phyloP scores from a whole-genome alignment of 805 yeast genomes.

The Cyberlindnera japonica region DNA sequence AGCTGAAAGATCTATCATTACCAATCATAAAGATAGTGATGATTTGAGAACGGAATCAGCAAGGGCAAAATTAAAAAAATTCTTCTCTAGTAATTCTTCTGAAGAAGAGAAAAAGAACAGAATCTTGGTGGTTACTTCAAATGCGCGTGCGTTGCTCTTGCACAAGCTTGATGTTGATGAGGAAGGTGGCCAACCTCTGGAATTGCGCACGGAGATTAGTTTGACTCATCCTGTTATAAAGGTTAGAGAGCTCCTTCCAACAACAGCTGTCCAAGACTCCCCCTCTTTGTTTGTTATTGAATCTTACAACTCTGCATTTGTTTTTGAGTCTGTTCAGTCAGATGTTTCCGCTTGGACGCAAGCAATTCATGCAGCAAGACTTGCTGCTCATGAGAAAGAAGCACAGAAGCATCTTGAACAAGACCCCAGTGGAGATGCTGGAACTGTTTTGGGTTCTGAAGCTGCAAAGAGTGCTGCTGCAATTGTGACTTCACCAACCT shows the following conservation, averaged over 20 bases:
- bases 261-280: conserved; percentile 28
- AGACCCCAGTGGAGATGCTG: conserved; percentile 31
- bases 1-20: conserved; percentile 28
- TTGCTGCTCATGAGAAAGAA: conserved; percentile 44
- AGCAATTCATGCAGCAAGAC: conserved; percentile 45
- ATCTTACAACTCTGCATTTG: conserved; percentile 50
- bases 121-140: conserved; percentile 54
- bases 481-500: conserved; percentile 21
- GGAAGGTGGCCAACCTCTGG: conserved; percentile 27
- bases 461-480: conserved; percentile 37
- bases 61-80: conserved; percentile 23
- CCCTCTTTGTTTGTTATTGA: conserved; percentile 51
- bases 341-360: conserved; percentile 59
- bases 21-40: conserved; percentile 21
- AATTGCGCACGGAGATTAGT: conserved; percentile 51
- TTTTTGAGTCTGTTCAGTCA: conserved; percentile 50
- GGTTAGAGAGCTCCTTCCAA: conserved; percentile 55
- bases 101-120: conserved; percentile 43
- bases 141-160: conserved; percentile 61
- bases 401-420: conserved; percentile 25
- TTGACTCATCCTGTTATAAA: conserved; percentile 48
- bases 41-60: conserved; percentile 13
- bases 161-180: conserved; percentile 24
- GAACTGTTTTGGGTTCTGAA: conserved; percentile 31
- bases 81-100: conserved; percentile 17